Evolutionary conservation across 768 basidiomycete genomes (phyloP), one percentile per base, ranked within the genome.

Genomic region (Termitomyces titanicus): DNA sequence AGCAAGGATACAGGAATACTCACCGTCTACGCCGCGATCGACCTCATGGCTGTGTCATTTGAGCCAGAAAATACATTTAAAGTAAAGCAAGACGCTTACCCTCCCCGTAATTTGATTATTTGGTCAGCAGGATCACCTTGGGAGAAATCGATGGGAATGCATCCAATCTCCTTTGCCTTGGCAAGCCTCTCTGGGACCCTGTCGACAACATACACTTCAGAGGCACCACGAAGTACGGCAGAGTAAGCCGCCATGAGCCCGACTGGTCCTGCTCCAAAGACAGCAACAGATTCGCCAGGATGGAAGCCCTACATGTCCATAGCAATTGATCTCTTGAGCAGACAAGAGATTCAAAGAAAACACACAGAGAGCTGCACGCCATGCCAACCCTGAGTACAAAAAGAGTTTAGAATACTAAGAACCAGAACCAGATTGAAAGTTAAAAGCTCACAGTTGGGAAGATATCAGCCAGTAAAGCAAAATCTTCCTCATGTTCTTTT

Each of bases 241-340:
- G 79, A 80, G 60, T 83, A 82, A 0, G 80, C 81, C 1, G 81
- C 80, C 81, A 83, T 83, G 34, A 83, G 74, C 1, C 81, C 81
- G 13, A 79, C 77, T 10, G 78, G 79, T 8, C 77, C 81, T 8
- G 78, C 81, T 17, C 81, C 81, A 54, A 80, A 82, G 18, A 83
- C 76, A 3, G 69, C 80, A 44, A 83, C 56, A 12, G 75, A 79
- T 64, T 83, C 81, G 24, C 81, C 81, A 2, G 80, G 74, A 40
- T 68, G 73, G 66, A 80, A 81, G 0, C 79, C 78, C 72, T 76
- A 54, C 18, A 13, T 24, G 27, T 13, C n/a, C 38, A 24, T 11
- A 45, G 31, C 35, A n/a, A 44, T 24, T 49, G 25, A 25, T n/a
- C 39, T 45, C 3, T 20, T 15, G 2, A 25, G 17, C 17, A n/a